These are phyloP conservation scores for Monosporascus sp. DNA, from an alignment of 2,329 filamentous ascomycete species.

Conservation along the genomic window DNA sequence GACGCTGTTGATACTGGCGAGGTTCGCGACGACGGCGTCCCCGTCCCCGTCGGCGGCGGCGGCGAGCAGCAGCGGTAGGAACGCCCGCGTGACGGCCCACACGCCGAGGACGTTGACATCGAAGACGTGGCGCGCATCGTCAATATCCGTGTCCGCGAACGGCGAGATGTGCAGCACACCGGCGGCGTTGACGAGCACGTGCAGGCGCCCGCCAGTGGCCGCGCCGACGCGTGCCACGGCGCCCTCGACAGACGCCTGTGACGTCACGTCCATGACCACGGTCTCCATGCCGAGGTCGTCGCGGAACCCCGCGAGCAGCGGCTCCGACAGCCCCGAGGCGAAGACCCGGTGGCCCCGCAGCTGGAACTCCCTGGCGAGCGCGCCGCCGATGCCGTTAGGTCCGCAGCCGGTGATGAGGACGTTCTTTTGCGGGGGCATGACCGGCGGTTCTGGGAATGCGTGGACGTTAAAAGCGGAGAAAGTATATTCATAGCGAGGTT, in stretches of 20 bases:
- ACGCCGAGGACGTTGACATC: conserved; percentile 17
- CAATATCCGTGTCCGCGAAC: conserved; percentile 12
- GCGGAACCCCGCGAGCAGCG: conserved; percentile 9
- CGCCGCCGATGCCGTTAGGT: conserved; percentile 18
- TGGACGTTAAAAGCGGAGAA: too few relatives aligned
- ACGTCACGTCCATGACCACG: conserved; percentile 20
- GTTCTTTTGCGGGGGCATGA: conserved; percentile 11
- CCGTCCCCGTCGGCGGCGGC: background rate
- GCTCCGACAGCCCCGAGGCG: conserved; percentile 19
- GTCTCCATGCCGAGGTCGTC: conserved; percentile 16
- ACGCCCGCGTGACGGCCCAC: conserved; percentile 12
- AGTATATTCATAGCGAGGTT: too few relatives aligned
- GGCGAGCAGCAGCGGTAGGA: conserved; percentile 11
- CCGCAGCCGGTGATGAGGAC: conserved; percentile 24
- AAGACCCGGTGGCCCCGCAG: conserved; percentile 23
- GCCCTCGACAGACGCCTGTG: conserved; percentile 9
- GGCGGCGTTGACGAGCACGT: conserved; percentile 22
- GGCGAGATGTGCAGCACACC: conserved; percentile 14
- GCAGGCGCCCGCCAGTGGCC: conserved; percentile 14
- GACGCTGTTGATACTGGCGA: conserved; percentile 16
- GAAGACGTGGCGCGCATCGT: conserved; percentile 10
- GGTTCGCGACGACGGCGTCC: conserved; percentile 14
- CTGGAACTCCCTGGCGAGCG: conserved; percentile 22
- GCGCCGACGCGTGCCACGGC: conserved; percentile 8
- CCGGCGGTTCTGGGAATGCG: too few relatives aligned